phyloP scores from a whole-genome alignment of 208 protist genomes.

The Vickermania ingenoplastis region DNA sequence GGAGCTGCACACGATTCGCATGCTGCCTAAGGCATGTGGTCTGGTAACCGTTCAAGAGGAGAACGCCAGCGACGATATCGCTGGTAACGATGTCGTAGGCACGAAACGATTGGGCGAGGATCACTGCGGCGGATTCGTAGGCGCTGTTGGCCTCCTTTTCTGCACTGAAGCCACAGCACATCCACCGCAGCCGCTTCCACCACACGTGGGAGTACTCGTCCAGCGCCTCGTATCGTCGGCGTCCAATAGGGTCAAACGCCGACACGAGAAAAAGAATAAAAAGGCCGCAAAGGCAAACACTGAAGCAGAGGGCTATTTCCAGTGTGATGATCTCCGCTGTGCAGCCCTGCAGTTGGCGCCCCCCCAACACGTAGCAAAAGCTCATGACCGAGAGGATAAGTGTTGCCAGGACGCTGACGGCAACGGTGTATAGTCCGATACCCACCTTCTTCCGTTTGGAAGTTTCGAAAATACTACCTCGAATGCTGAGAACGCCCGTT shows the following conservation, averaged over 20 bases:
- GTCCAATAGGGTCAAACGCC: slow-evolving; percentile 44
- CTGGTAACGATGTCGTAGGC: slow-evolving; percentile 77
- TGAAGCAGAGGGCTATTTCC: slow-evolving; percentile 19
- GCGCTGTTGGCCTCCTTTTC: slow-evolving; percentile 22
- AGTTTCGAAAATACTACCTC: slow-evolving; percentile 57
- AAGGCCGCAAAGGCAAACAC: slow-evolving; percentile 16
- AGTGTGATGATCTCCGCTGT: slow-evolving; percentile 19
- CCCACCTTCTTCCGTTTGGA: slow-evolving; percentile 48
- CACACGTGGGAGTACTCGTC: slow-evolving; percentile 64
- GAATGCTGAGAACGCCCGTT: slow-evolving; percentile 30
- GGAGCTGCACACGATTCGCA: slow-evolving; percentile 19
- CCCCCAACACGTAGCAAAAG: not conserved
- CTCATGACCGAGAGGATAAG: slow-evolving; percentile 21
- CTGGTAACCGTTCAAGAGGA: slow-evolving; percentile 77
- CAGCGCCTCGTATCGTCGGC: slow-evolving; percentile 14
- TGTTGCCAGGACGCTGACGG: slow-evolving; percentile 9
- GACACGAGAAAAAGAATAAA: slow-evolving; percentile 34
- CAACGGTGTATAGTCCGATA: slow-evolving; percentile 43
- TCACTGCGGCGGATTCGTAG: slow-evolving; percentile 44
- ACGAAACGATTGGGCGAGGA: slow-evolving; percentile 65
- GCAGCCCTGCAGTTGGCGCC: not conserved
- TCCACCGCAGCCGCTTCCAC: slow-evolving; percentile 40
- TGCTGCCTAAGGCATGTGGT: slow-evolving; percentile 18
- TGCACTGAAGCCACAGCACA: slow-evolving; percentile 41
- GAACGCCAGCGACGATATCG: slow-evolving; percentile 71